Percentiles rank a stretch among this genome's conserved stretches.
phyloP scores from a whole-genome alignment of 2,329 filamentous ascomycete species.

The Alternaria panax region DNA sequence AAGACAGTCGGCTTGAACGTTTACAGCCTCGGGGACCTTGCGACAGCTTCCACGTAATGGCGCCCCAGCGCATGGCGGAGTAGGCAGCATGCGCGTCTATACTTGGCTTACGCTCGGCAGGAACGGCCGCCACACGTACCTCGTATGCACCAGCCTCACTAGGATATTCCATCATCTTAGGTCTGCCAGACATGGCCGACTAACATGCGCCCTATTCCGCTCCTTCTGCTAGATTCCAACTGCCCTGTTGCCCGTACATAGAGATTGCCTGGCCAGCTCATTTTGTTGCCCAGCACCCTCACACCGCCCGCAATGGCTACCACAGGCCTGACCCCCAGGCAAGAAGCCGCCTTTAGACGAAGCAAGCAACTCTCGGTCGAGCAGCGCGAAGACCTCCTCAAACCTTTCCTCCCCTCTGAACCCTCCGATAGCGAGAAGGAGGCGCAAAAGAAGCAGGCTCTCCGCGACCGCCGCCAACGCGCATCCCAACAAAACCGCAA shows the following conservation, averaged over 20 bases:
- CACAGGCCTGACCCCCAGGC: constrained; percentile 41
- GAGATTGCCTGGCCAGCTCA: not conserved
- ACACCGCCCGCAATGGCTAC: constrained; percentile 39
- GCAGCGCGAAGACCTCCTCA: constrained; percentile 61
- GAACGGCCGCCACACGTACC: constrained; percentile 36
- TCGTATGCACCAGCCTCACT: constrained; percentile 41
- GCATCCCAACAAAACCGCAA: constrained; percentile 22
- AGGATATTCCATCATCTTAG: constrained; percentile 31
- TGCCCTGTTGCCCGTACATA: not conserved
- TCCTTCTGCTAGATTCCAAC: not conserved
- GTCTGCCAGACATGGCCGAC: constrained; percentile 17
- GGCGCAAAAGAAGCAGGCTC: constrained; percentile 18
- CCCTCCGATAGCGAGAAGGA: constrained; percentile 37
- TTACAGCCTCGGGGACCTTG: constrained; percentile 23
- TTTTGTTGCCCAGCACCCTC: constrained; percentile 12
- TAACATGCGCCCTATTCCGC: constrained; percentile 15
- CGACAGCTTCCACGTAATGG: constrained; percentile 42
- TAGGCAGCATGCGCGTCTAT: constrained; percentile 27
- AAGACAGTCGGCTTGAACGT: not conserved
- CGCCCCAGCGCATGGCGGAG: constrained; percentile 42
- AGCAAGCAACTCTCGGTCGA: constrained; percentile 51
- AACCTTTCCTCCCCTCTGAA: constrained; percentile 60
- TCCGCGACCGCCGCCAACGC: constrained; percentile 23
- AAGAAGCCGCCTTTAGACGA: constrained; percentile 45
- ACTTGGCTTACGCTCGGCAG: constrained; percentile 35